Conservation (phyloP, 148 eudicot species). For the Arctostaphylos glauca region DNA sequence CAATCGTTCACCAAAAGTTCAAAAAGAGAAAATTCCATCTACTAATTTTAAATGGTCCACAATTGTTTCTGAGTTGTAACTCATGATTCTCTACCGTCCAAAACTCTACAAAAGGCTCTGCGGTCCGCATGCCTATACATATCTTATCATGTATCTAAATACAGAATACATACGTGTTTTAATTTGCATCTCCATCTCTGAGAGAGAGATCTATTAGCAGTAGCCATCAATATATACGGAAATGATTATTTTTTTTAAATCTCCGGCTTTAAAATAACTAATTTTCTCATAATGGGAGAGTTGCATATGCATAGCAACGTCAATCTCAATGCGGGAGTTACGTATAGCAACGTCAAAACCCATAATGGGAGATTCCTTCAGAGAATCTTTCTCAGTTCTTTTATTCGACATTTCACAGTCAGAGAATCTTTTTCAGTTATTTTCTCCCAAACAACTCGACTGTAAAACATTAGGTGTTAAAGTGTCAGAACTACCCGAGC, state of each 20-base stretch:
- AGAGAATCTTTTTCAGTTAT: too few relatives aligned
- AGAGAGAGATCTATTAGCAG: too few relatives aligned
- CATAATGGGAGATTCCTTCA: not conserved
- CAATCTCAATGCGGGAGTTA: not conserved
- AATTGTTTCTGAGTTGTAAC: not conserved
- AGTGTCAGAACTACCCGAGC: too few relatives aligned
- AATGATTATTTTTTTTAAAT: not conserved
- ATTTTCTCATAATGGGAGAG: too few relatives aligned
- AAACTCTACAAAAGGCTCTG: not conserved
- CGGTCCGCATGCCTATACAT: not conserved
- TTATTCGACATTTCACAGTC: too few relatives aligned
- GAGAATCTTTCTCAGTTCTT: not conserved
- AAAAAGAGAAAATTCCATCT: not conserved
- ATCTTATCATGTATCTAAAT: too few relatives aligned
- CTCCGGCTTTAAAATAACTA: not conserved
- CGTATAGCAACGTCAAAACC: not conserved
- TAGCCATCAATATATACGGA: too few relatives aligned
- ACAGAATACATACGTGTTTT: too few relatives aligned
- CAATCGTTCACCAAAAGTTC: constrained; percentile 1
- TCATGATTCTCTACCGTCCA: not conserved
- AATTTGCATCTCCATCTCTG: too few relatives aligned
- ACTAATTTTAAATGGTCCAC: not conserved
- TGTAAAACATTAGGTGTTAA: too few relatives aligned
- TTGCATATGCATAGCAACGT: too few relatives aligned
- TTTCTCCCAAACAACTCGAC: not conserved